phyloP scores from a whole-genome alignment of 169 alveolate species.

The Plasmodium cynomolgi region DNA sequence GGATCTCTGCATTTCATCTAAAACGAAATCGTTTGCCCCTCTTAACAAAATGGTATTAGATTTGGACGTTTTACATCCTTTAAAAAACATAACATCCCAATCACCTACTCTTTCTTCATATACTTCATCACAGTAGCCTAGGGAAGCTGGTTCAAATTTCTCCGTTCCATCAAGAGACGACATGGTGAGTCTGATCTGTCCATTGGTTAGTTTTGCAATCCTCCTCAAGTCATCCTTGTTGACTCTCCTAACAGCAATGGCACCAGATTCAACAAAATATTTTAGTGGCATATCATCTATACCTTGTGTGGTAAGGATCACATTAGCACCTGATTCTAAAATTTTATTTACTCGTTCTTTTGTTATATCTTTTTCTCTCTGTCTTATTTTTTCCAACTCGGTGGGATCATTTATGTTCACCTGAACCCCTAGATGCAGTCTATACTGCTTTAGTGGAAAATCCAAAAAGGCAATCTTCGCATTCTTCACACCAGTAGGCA shows the following conservation, averaged over 20 bases:
- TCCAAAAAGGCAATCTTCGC: slow-evolving; percentile 98
- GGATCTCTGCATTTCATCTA: slow-evolving; percentile 98
- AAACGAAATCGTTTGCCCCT: slow-evolving; percentile 98
- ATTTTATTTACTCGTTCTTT: slow-evolving; percentile 95
- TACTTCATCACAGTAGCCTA: slow-evolving; percentile 94
- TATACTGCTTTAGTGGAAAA: slow-evolving; percentile 96
- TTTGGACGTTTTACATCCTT: slow-evolving; percentile 90
- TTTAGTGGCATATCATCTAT: slow-evolving; percentile 98
- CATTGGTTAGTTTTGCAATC: slow-evolving; percentile 96
- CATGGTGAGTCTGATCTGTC: slow-evolving; percentile 89
- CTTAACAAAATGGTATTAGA: slow-evolving; percentile 93
- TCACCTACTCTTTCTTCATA: slow-evolving; percentile 98
- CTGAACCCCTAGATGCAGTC: slow-evolving; percentile 96
- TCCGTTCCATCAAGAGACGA: slow-evolving; percentile 98
- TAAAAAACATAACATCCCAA: slow-evolving; percentile 96
- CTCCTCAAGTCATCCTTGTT: slow-evolving; percentile 94
- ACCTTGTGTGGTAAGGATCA: slow-evolving; percentile 97
- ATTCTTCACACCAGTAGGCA: slow-evolving; percentile 94
- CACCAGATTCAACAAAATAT: slow-evolving; percentile 98
- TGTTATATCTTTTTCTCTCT: slow-evolving; percentile 97
- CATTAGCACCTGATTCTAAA: slow-evolving; percentile 98
- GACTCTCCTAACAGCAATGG: slow-evolving; percentile 98
- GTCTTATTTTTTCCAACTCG: slow-evolving; percentile 92
- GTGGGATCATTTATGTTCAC: slow-evolving; percentile 96
- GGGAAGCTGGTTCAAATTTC: slow-evolving; percentile 89